Conservation (phyloP, 225 moss, liverwort and hornwort species). For the Bryoerythrophyllum caledonicum region DNA sequence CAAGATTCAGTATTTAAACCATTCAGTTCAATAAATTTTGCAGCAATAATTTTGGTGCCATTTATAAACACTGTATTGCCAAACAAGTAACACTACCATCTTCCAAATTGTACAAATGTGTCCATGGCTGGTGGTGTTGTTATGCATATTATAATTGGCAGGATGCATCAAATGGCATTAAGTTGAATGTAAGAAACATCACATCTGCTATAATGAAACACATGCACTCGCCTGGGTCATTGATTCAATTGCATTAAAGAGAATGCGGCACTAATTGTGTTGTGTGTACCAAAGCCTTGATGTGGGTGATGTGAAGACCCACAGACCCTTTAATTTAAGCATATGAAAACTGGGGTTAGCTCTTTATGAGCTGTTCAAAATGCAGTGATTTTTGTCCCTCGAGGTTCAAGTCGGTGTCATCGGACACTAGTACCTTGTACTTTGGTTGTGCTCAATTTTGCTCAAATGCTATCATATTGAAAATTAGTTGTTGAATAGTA, state of each 20-base stretch:
- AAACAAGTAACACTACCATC: background rate
- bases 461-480: no score
- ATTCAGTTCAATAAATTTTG: no score
- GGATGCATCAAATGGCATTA: conserved; percentile 13
- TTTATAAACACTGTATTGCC: background rate
- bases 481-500: no score
- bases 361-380: conserved; percentile 19
- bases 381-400: background rate
- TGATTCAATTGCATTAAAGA: conserved; percentile 19
- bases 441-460: no score
- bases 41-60: background rate
- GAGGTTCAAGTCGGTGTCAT: background rate
- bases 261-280: conserved; percentile 12
- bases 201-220: conserved; percentile 11
- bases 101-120: background rate
- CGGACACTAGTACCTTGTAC: background rate
- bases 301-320: conserved; percentile 27
- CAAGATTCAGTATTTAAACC: no score
- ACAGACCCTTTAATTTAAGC: conserved; percentile 1
- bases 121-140: background rate
- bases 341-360: background rate
- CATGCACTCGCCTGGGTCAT: background rate
- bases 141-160: background rate
- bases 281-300: conserved; percentile 24
- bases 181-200: conserved; percentile 1